Evolutionary conservation across 306 rosid genomes (phyloP), one percentile per base, ranked within the genome.

Genomic region (Cucumis sativus): DNA sequence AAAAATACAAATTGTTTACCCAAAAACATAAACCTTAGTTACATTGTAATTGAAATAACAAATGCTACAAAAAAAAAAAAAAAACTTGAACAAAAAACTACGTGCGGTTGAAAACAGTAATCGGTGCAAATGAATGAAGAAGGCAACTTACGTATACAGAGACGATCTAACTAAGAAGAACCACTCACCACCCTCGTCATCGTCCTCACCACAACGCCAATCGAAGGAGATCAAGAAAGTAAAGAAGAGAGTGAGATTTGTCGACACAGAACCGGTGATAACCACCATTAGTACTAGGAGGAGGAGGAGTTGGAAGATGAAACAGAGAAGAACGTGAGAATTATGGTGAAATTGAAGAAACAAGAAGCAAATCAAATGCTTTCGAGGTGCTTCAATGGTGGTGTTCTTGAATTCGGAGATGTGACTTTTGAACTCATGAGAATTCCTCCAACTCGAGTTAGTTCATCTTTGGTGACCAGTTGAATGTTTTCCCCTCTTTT

Each of bases 351-450:
- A 67, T 28, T 77, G 51, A 77, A 73, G 45, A 77, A 62, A 47
- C 18, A 77, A 62, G 70, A 77, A 77, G 80, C 80, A n/a, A 15
- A 62, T 77, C 80, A 73, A 7, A 61, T 77, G 68, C 72, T 77
- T 15, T 60, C 80, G 60, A 77, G 57, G 49, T 77, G 80, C 72
- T 59, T 45, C 23, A 16, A 77, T 25, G 80, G 73, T 15, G 80
- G 80, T 8, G 45, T 63, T 30, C 58, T 77, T 11, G 73, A 77
- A 10, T n/a, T 77, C n/a, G 18, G 69, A 47, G 80, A 77, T 63
- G 61, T 63, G n/a, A 73, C 80, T 12, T 40, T 30, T 23, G 80
- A 77, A 33, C 80, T 77, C 43, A 23, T 43, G 28, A 73, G 52
- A 10, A 77, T 77, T 49, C 77, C 77, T 8, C 2, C 77, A 0